Evolutionary conservation across 257 asterid species (phyloP).

Genomic region (Rhazya stricta): DNA sequence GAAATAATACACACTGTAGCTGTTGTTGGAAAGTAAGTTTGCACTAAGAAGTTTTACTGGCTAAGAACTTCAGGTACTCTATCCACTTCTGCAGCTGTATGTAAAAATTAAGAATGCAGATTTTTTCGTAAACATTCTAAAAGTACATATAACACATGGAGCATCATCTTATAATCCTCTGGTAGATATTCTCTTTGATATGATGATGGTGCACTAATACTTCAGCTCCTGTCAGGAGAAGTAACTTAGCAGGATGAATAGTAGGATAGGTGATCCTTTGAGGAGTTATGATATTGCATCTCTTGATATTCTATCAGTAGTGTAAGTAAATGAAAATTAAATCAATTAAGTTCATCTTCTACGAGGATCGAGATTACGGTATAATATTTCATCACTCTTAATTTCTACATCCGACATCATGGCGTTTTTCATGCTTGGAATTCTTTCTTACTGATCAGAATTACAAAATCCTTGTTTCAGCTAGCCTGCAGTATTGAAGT

Average conservation of each 20-base stretch:
- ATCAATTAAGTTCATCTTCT: not conserved
- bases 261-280: not conserved
- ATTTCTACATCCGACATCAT: too few relatives aligned
- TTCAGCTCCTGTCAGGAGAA: not conserved
- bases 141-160: too few relatives aligned
- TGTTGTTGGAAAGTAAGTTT: not conserved
- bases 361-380: not conserved
- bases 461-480: constrained; percentile 11
- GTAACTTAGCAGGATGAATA: not conserved
- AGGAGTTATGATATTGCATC: not conserved
- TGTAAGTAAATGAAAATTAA: not conserved
- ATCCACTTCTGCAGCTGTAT: not conserved
- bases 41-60: not conserved
- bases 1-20: not conserved
- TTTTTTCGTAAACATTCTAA: not conserved
- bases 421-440: not conserved
- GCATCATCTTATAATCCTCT: not conserved
- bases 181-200: not conserved
- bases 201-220: not conserved
- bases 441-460: not conserved
- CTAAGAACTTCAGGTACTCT: not conserved
- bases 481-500: constrained; percentile 31
- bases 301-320: not conserved
- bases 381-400: not conserved
- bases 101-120: not conserved